Conservation (phyloP, 495 filamentous ascomycete genomes). For the Trichocladium antarcticum region DNA sequence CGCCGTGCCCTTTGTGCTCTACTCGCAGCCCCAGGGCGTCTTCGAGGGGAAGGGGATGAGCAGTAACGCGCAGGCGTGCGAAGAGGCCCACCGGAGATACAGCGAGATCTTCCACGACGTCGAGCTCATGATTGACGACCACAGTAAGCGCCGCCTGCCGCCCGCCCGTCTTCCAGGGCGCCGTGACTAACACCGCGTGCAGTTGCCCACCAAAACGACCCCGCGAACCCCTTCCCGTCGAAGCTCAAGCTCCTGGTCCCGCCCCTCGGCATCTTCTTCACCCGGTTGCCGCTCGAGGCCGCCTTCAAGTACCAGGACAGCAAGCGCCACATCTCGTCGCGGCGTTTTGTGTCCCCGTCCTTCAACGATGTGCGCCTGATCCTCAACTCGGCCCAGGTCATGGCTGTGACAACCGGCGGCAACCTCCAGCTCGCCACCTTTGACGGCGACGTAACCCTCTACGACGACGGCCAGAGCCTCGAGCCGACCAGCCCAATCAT, state of each 20-base stretch:
- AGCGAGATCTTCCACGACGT: constrained; percentile 93
- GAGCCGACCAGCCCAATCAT: constrained; percentile 66
- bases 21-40: constrained; percentile 82
- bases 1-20: constrained; percentile 92
- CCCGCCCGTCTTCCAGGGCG: no score
- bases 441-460: constrained; percentile 94
- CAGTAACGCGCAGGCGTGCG: constrained; percentile 50
- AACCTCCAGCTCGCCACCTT: constrained; percentile 79
- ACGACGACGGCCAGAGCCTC: constrained; percentile 81
- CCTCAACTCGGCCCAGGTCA: constrained; percentile 87
- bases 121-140: constrained; percentile 79
- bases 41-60: constrained; percentile 47
- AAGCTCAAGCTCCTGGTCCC: constrained; percentile 91
- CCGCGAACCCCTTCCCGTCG: constrained; percentile 53
- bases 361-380: constrained; percentile 95
- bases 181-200: constrained; percentile 3
- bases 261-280: constrained; percentile 83
- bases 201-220: constrained; percentile 59
- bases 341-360: constrained; percentile 88
- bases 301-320: constrained; percentile 86
- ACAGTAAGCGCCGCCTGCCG: constrained; percentile 48
- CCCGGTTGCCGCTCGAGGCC: constrained; percentile 67
- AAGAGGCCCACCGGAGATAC: constrained; percentile 68
- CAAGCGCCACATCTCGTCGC: constrained; percentile 73
- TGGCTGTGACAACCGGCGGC: constrained; percentile 63